These are phyloP conservation scores for Cladosporium sp. DNA, from an alignment of 2,329 filamentous ascomycete species.

Conservation along the genomic window DNA sequence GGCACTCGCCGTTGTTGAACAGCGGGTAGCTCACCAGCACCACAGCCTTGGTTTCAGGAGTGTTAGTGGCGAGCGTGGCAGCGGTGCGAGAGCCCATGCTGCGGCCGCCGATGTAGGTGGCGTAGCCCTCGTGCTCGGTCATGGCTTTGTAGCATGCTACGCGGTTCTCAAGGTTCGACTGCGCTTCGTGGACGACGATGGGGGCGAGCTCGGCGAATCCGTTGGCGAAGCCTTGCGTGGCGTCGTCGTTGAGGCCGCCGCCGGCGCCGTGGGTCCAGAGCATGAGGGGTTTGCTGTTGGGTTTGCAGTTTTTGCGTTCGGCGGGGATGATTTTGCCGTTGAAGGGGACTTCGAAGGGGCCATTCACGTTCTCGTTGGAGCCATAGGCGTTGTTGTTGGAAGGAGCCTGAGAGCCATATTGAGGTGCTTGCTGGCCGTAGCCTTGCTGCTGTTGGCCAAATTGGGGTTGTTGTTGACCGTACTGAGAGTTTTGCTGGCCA, in stretches of 20 bases:
- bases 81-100: conserved; percentile 49
- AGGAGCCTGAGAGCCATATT: not conserved
- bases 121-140: conserved; percentile 29
- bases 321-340: conserved; percentile 22
- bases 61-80: conserved; percentile 38
- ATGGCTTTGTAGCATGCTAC: conserved; percentile 41
- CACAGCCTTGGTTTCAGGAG: conserved; percentile 27
- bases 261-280: conserved; percentile 50
- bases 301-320: conserved; percentile 15
- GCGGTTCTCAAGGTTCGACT: conserved; percentile 42
- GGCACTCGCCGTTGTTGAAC: conserved; percentile 31
- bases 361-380: conserved; percentile 11
- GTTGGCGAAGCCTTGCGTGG: conserved; percentile 41
- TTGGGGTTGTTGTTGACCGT: not conserved
- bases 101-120: conserved; percentile 39
- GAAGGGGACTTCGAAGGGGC: conserved; percentile 13
- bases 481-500: conserved; percentile 2
- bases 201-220: conserved; percentile 34
- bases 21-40: conserved; percentile 46
- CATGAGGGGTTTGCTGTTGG: conserved; percentile 24
- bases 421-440: not conserved
- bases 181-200: conserved; percentile 43
- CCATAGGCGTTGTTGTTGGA: not conserved
- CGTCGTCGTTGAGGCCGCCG: conserved; percentile 42
- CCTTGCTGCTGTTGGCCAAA: conserved; percentile 10